Evolutionary conservation across 1,284 basidiomycete genomes (phyloP), one percentile per base, ranked within the genome.

Genomic region (Mycena citricolor): DNA sequence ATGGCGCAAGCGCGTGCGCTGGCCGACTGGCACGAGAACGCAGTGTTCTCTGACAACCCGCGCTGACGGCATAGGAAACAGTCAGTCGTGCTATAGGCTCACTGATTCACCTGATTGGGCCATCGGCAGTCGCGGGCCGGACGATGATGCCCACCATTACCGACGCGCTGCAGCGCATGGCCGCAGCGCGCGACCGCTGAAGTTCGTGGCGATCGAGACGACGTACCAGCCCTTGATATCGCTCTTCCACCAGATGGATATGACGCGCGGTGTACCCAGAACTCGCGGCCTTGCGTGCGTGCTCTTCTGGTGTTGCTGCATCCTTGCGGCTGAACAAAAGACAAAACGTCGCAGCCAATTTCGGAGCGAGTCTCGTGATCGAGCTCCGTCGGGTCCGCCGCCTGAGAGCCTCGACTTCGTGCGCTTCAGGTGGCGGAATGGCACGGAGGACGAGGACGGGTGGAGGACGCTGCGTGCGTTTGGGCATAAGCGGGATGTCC

Each of bases 181-280:
- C 83, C 35, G 86, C 73, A 79, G 83, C 57, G 80, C 76, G 43
- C 82, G 88, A 65, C 81, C 85, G 29, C 79, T 93, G 45, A 82
- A 89, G 58, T 74, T 93, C 65, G 72, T 83, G 61, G 67, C 90
- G 52, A 67, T 87, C 47, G 74, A 90, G 62, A 84, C 84, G 17
- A 86, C 86, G 54, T 93, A 93, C 73, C 90, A 93, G 65, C 86
- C 90, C 13, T 89, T 93, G 77, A 83, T 93, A 57, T 90, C 88
- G 13, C 74, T 93, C 61, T 85, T 91, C 78, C 79, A 85, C 63
- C 79, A 90, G 67, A 82, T 86, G 13, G 81, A 83, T 43, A 65
- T 82, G 47, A 55, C 66, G 50, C 50, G 68, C 77, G 50, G 65
- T 73, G 19, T 66, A 80, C 61, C 81, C 84, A 2, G 73, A 82